phyloP scores from a whole-genome alignment of 2,329 filamentous ascomycete species.

The Hirsutella thompsonii region DNA sequence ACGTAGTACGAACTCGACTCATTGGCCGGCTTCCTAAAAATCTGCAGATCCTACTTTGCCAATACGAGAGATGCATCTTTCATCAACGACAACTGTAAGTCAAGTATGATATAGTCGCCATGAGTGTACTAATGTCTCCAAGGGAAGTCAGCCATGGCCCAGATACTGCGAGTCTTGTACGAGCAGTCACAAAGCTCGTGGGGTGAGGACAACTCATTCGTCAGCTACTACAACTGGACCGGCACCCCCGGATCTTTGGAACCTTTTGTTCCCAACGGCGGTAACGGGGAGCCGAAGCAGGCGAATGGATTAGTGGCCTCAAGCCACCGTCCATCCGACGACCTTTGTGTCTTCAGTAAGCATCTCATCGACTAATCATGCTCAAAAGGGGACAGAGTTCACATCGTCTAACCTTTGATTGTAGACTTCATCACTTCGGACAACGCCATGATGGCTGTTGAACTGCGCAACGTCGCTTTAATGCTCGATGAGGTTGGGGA shows the following conservation, averaged over 20 bases:
- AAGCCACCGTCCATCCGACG: slow-evolving; percentile 74
- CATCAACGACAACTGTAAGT: slow-evolving; percentile 30
- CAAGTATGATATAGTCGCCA: too few species aligned
- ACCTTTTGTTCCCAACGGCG: slow-evolving; percentile 44
- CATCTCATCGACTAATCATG: too few species aligned
- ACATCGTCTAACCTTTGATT: background rate
- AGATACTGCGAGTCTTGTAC: slow-evolving; percentile 12
- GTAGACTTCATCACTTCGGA: slow-evolving; percentile 31
- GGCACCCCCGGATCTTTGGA: slow-evolving; percentile 12
- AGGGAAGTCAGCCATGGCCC: slow-evolving; percentile 50
- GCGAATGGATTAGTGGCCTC: slow-evolving; percentile 66
- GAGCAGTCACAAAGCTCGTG: slow-evolving; percentile 14
- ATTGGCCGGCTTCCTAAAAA: slow-evolving; percentile 70
- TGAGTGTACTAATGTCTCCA: background rate
- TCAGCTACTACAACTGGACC: slow-evolving; percentile 17
- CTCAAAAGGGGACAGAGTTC: background rate
- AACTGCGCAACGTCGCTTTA: slow-evolving; percentile 44
- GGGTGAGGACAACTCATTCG: slow-evolving; percentile 11
- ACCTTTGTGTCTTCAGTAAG: slow-evolving; percentile 55
- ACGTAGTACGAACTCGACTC: slow-evolving; percentile 84
- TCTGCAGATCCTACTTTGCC: slow-evolving; percentile 64
- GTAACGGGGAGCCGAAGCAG: slow-evolving; percentile 65
- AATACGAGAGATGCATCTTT: slow-evolving; percentile 56
- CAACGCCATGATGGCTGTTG: slow-evolving; percentile 26
- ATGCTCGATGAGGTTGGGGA: slow-evolving; percentile 56